Evolutionary conservation across 371 early-diverging fungal genomes (phyloP), one percentile per base, ranked within the genome.

Genomic region (Phascolomyces articulosus): DNA sequence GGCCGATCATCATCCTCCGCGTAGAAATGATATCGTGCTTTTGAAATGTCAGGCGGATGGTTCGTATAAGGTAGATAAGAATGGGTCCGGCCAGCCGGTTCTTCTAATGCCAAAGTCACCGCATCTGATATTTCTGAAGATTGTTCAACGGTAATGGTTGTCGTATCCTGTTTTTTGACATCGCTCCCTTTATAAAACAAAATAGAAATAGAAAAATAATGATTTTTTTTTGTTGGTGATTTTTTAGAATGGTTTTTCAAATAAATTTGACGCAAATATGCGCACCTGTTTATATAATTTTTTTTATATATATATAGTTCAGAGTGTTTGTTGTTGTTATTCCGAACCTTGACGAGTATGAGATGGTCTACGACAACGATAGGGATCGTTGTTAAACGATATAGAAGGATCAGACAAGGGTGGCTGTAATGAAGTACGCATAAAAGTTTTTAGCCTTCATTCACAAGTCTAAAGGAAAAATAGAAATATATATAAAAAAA

Each of bases 21-120:
- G 28, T 59, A 65, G 6, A 65, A 40, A 40, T n/a, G 31, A 40
- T 53, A 27, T 29, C 58, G 24, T 55, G 63, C 49, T 40, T 55
- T 53, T 3, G 38, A 26, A 15, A 70, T 63, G 40, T 69, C 74
- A 23, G 66, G 74, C 10, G 61, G 53, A 54, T 74, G 77, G 41
- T 77, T 71, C 28, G 70, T 71, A 29, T 78, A 75, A 2, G 79
- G 76, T 16, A 78, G 51, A 54, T 78, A 78, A 4, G 79, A 75
- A 21, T 65, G 65, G 23, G 59, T 65, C 15, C 65, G 63, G 23
- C 63, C 63, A 7, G 58, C 29, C 20, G 63, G 63, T 13, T 63
- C 63, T 21, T 63, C 55, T 16, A 48, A 9, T 29, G 61, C 47
- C 38, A 66, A 40, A 13, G 55, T 66, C 24, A 56, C 66, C 20